Conservation (phyloP, 2,329 filamentous ascomycete genomes). For the Ophiostoma quercus region DNA sequence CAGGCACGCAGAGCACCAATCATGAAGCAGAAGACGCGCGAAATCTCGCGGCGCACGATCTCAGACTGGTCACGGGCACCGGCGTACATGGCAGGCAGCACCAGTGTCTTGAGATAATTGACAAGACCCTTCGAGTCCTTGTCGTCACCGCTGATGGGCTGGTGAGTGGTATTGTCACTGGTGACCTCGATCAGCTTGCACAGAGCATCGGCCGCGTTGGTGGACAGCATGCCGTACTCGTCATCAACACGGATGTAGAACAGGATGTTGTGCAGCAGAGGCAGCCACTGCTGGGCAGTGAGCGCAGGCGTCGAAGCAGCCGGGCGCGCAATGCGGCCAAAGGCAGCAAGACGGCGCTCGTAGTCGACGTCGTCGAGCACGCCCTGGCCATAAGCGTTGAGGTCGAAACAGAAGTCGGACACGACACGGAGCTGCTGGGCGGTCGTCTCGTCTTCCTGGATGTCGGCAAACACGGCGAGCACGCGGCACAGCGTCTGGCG, state of each 20-base stretch:
- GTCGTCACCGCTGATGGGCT: constrained; percentile 21
- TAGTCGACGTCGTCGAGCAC: constrained; percentile 85
- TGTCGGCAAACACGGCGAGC: constrained; percentile 59
- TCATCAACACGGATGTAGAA: constrained; percentile 82
- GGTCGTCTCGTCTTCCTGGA: constrained; percentile 38
- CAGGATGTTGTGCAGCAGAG: constrained; percentile 81
- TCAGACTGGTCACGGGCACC: constrained; percentile 77
- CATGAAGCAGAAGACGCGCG: constrained; percentile 73
- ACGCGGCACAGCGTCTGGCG: constrained; percentile 69
- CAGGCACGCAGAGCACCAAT: constrained; percentile 66
- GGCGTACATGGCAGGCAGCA: constrained; percentile 70
- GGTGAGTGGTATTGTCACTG: constrained; percentile 38
- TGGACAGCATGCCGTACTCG: constrained; percentile 75
- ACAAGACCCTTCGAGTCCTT: constrained; percentile 43
- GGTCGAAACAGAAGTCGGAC: constrained; percentile 64
- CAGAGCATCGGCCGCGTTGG: constrained; percentile 75
- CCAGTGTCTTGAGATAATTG: constrained; percentile 54
- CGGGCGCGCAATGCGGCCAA: constrained; percentile 62
- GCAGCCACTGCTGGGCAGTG: constrained; percentile 73
- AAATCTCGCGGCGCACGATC: constrained; percentile 74
- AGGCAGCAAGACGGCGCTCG: constrained; percentile 71
- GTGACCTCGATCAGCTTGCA: constrained; percentile 69
- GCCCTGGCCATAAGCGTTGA: constrained; percentile 71
- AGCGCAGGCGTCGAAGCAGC: constrained; percentile 48
- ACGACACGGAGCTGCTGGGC: constrained; percentile 47